Percentiles rank a stretch among this genome's conserved stretches.
These are phyloP conservation scores for Poa pratensis DNA, from an alignment of 176 grass and related monocot species.

Conservation along the genomic window DNA sequence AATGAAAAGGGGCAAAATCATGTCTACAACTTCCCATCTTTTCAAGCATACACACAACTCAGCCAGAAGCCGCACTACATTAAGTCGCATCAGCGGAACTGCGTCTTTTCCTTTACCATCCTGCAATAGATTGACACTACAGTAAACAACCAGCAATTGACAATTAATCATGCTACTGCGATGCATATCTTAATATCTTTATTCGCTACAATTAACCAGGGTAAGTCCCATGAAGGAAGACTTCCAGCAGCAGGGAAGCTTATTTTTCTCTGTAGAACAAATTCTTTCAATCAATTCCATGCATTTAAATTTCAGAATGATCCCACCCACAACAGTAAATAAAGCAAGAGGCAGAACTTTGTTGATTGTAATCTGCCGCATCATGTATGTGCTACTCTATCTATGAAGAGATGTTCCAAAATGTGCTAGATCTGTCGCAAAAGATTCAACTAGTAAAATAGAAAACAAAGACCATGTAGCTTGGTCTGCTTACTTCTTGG, in stretches of 20 bases:
- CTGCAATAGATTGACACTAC: slow-evolving; percentile 51
- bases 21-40: slow-evolving; percentile 99
- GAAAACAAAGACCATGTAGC: slow-evolving; percentile 29
- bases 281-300: slow-evolving; percentile 15
- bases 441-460: slow-evolving; percentile 17
- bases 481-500: slow-evolving; percentile 20
- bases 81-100: slow-evolving; percentile 81
- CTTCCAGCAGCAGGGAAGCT: slow-evolving; percentile 17
- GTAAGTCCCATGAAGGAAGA: slow-evolving; percentile 31
- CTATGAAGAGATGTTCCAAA: background rate
- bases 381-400: slow-evolving; percentile 2
- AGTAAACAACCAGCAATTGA: slow-evolving; percentile 42
- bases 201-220: slow-evolving; percentile 24
- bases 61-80: slow-evolving; percentile 88
- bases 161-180: slow-evolving; percentile 38
- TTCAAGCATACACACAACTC: slow-evolving; percentile 88
- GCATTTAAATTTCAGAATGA: slow-evolving; percentile 1
- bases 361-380: slow-evolving; percentile 6
- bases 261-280: slow-evolving; percentile 26
- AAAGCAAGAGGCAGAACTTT: slow-evolving; percentile 6
- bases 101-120: slow-evolving; percentile 91
- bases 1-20: slow-evolving; percentile 98
- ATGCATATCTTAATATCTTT: slow-evolving; percentile 46
- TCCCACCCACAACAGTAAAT: background rate
- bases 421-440: slow-evolving; percentile 5